Percentiles rank a stretch among this genome's conserved stretches.
These are phyloP conservation scores for Pleurotus giganteus DNA, from an alignment of 768 basidiomycete genomes.

Conservation along the genomic window DNA sequence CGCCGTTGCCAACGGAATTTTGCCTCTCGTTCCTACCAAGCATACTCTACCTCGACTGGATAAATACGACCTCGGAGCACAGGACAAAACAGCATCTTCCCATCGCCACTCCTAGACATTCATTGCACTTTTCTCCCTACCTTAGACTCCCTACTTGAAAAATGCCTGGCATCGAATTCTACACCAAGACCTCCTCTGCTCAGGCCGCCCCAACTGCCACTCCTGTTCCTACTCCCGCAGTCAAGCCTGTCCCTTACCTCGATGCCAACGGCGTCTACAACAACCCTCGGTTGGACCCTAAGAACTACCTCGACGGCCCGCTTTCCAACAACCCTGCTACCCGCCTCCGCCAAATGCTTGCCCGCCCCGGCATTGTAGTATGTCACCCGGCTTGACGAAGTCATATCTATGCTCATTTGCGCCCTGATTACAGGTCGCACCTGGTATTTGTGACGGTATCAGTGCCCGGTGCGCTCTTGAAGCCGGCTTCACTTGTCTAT, in stretches of 20 bases:
- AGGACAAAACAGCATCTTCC: too few relatives aligned
- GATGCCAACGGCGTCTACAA: conserved; percentile 39
- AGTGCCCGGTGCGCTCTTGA: conserved; percentile 77
- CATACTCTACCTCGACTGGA: too few relatives aligned
- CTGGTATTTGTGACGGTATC: conserved; percentile 76
- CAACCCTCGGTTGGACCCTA: conserved; percentile 65
- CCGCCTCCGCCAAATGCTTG: conserved; percentile 20
- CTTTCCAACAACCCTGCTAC: conserved; percentile 9
- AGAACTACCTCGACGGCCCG: conserved; percentile 20
- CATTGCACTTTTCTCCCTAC: too few relatives aligned
- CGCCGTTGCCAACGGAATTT: too few relatives aligned
- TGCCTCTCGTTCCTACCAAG: too few relatives aligned
- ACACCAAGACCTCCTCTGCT: too few relatives aligned
- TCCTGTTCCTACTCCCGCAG: background rate
- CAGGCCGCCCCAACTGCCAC: background rate
- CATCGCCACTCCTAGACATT: too few relatives aligned
- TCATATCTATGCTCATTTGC: background rate
- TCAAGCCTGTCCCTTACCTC: conserved; percentile 1
- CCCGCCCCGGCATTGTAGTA: conserved; percentile 73
- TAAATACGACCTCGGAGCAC: too few relatives aligned
- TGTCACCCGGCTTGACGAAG: conserved; percentile 20
- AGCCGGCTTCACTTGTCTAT: too few relatives aligned
- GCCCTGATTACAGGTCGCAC: conserved; percentile 48
- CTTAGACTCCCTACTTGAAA: too few relatives aligned
- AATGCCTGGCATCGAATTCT: too few relatives aligned